Conservation (phyloP, 2,329 filamentous ascomycete genomes). For the Uncinocarpus reesii region DNA sequence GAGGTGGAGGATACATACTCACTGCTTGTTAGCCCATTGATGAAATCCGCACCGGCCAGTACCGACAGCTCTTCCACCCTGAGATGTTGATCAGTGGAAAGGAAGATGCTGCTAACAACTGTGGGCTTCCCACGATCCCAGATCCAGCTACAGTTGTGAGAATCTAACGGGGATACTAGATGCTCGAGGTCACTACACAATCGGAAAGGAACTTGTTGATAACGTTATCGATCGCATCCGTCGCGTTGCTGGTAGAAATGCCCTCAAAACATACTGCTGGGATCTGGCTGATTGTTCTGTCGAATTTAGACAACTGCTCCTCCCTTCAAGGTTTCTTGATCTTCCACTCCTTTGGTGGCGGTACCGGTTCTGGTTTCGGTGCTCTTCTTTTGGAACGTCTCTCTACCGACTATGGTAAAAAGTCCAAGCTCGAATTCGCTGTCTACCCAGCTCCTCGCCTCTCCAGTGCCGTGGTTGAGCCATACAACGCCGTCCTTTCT, state of each 20-base stretch:
- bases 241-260: slow-evolving; percentile 48
- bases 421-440: slow-evolving; percentile 99
- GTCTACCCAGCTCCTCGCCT: slow-evolving; percentile 97
- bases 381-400: slow-evolving; percentile 97
- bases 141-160: neutral
- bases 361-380: slow-evolving; percentile 97
- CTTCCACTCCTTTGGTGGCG: slow-evolving; percentile 99
- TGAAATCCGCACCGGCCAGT: slow-evolving; percentile 54
- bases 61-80: slow-evolving; percentile 56
- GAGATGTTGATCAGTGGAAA: slow-evolving; percentile 57
- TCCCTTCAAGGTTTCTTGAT: slow-evolving; percentile 65
- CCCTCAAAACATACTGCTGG: neutral
- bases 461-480: slow-evolving; percentile 94
- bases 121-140: slow-evolving; percentile 28
- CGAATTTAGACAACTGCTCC: slow-evolving; percentile 49
- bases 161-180: slow-evolving; percentile 32
- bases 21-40: slow-evolving; percentile 46
- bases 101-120: slow-evolving; percentile 61
- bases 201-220: slow-evolving; percentile 57
- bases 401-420: slow-evolving; percentile 98
- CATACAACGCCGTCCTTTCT: slow-evolving; percentile 98
- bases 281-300: neutral
- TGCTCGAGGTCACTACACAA: slow-evolving; percentile 58
- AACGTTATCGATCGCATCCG: slow-evolving; percentile 55
- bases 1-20: neutral